Base-by-base conservation (phyloP, 257 asterid genomes). In the Solanum ossicruentum region DNA sequence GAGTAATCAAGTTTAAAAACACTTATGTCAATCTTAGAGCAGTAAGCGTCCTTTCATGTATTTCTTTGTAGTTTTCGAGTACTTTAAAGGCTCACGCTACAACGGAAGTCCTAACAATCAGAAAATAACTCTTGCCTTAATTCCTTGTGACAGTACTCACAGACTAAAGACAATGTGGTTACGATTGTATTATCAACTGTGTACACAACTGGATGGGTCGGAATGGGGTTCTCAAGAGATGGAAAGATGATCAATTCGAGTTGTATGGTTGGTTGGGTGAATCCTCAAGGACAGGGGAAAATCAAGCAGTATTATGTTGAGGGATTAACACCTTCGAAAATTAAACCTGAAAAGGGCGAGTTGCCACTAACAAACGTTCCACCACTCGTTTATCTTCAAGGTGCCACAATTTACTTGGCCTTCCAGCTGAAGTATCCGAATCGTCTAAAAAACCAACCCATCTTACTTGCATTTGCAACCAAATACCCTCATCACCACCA, bases 261-360 rank as follows among this genome's bases (percentile, higher is more conserved):
- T 6, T 78, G 83, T 58, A 84, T 84, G 86, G 83, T 75, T 45
- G 99, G 98, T 41, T 96, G 86, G 86, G 66, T 84, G 39, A 58
- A 47, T 21, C 51, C 51, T 41, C 20, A 3, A 49, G 84, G 87
- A 4, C 66, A 51, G 16, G 77, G 80, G 21, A 60, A 63, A 77
- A 84, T 84, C 12, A 75, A 21, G 66, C 86, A 84, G 47, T 84
- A 73, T 67, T 52, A 73, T 66, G 55, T 75, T 6, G 79, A 58
- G 55, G 86, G 86, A 18, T 91, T 89, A 87, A 93, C 91, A n/a
- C 89, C 98, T 7, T 89, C 93, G 9, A 88, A 92, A 66, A 88
- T 95, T 85, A 93, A 93, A 60, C 86, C 95, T 0, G 98, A 93
- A 17, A 88, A 89, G 89, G 98, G 99, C 3, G 92, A 95, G 71